Percentiles rank a stretch among this genome's conserved stretches.
Evolutionary conservation across 495 filamentous ascomycete species (phyloP).

Genomic region (Tuber umbilicatum): DNA sequence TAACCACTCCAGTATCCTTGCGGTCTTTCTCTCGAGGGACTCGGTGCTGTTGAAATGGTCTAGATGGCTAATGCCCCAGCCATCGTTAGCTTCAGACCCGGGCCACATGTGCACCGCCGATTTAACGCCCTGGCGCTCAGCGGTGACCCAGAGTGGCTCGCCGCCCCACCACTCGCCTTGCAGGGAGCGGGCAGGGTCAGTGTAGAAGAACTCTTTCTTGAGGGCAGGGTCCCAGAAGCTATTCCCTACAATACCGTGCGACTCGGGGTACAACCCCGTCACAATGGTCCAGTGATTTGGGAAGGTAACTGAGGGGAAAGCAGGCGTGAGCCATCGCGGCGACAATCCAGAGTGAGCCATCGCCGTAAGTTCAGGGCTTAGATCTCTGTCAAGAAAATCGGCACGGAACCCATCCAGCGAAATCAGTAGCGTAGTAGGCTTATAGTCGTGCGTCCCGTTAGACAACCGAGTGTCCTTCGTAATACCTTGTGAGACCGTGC

Average conservation of each 20-base stretch:
- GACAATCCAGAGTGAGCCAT: constrained; percentile 81
- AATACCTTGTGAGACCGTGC: constrained; percentile 33
- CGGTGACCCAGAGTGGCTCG: constrained; percentile 88
- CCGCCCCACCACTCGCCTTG: constrained; percentile 87
- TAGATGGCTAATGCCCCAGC: constrained; percentile 55
- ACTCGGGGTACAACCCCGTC: constrained; percentile 86
- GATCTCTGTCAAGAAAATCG: constrained; percentile 74
- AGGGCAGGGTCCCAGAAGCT: constrained; percentile 80
- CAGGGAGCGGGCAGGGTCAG: constrained; percentile 62
- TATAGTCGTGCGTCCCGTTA: constrained; percentile 80
- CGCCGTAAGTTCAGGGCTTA: constrained; percentile 74
- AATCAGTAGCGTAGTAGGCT: constrained; percentile 85
- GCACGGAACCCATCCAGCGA: constrained; percentile 97
- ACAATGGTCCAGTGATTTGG: constrained; percentile 96
- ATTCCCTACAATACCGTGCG: constrained; percentile 89
- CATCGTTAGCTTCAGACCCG: constrained; percentile 75
- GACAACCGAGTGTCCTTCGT: constrained; percentile 43
- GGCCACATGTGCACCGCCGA: constrained; percentile 98
- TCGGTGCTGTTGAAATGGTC: constrained; percentile 81
- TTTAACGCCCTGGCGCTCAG: constrained; percentile 67
- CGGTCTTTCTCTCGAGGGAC: constrained; percentile 62
- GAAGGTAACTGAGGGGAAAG: constrained; percentile 94
- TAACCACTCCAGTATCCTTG: constrained; percentile 67
- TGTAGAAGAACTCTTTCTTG: constrained; percentile 79
- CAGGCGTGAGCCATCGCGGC: constrained; percentile 81